Conservation (phyloP, 805 yeast genomes). For the Cyberlindnera suaveolens region DNA sequence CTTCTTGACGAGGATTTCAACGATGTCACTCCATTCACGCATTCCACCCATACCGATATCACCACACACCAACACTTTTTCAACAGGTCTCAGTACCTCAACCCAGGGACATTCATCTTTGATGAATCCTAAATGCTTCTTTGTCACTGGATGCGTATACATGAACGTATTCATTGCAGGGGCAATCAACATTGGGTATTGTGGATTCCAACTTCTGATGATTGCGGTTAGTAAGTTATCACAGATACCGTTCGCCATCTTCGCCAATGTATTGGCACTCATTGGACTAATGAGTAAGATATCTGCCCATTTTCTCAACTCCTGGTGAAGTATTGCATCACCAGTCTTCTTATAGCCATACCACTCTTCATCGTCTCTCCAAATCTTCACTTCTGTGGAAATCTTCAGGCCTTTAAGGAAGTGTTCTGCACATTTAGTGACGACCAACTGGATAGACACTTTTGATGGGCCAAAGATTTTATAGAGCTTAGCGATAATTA, state of each 20-base stretch:
- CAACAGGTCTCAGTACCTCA: constrained; percentile 71
- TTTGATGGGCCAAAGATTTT: constrained; percentile 69
- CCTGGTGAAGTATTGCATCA: constrained; percentile 75
- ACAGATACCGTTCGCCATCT: constrained; percentile 69
- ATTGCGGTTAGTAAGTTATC: constrained; percentile 71
- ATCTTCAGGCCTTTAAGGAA: constrained; percentile 59
- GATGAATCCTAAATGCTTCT: constrained; percentile 56
- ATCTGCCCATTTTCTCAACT: constrained; percentile 82
- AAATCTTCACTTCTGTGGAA: constrained; percentile 69
- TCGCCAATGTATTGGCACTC: constrained; percentile 74
- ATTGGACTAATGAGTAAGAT: constrained; percentile 69
- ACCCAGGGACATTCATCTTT: constrained; percentile 71
- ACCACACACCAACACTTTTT: constrained; percentile 73
- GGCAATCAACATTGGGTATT: constrained; percentile 66
- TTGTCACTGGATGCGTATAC: constrained; percentile 75
- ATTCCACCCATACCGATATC: constrained; percentile 91
- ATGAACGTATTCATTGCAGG: constrained; percentile 87
- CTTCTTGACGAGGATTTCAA: constrained; percentile 44
- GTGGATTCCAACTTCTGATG: constrained; percentile 72
- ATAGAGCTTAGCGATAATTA: constrained; percentile 80
- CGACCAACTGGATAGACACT: constrained; percentile 78
- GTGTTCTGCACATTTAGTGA: constrained; percentile 71
- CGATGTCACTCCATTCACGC: constrained; percentile 84
- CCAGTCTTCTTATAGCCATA: constrained; percentile 44
- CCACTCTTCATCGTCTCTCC: constrained; percentile 87